A percentile compares a stretch with the other conserved stretches of the same genome.
Conservation (phyloP, 2,329 filamentous ascomycete genomes). For the Sporothrix euskadiensis region DNA sequence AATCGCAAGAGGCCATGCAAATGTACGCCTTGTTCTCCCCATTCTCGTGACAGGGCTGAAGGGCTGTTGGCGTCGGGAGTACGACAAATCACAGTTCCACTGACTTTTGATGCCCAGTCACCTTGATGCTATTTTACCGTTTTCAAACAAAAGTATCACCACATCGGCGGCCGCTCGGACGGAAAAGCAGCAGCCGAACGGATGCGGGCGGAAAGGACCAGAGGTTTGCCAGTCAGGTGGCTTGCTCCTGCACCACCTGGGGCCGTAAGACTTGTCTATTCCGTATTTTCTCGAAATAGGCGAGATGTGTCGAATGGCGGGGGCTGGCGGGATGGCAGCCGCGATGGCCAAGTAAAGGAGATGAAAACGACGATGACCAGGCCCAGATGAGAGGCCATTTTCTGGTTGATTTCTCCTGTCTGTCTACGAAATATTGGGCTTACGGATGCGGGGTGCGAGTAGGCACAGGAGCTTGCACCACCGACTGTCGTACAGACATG, state of each 20-base stretch:
- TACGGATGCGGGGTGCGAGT: not conserved
- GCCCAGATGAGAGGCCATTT: not conserved
- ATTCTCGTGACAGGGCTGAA: not conserved
- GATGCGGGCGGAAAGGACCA: not conserved
- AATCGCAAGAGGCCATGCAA: not conserved
- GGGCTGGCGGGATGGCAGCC: not conserved
- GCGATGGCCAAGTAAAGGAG: too few species aligned
- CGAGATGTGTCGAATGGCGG: not conserved
- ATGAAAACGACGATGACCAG: not conserved
- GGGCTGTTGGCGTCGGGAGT: not conserved
- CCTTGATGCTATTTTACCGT: not conserved
- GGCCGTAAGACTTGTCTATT: not conserved
- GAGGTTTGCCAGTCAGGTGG: not conserved
- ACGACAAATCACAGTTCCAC: not conserved
- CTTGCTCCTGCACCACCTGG: not conserved
- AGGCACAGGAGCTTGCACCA: not conserved
- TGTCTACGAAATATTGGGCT: not conserved
- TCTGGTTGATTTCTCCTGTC: not conserved
- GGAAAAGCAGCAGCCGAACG: not conserved
- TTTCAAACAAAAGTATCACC: not conserved
- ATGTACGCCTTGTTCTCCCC: not conserved
- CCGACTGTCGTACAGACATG: slow-evolving; percentile 15
- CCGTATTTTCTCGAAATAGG: not conserved
- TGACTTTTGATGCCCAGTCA: not conserved
- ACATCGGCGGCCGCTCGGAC: not conserved